Base-by-base conservation (phyloP, 345 rosid genomes). In the Cardamine resedifolia region DNA sequence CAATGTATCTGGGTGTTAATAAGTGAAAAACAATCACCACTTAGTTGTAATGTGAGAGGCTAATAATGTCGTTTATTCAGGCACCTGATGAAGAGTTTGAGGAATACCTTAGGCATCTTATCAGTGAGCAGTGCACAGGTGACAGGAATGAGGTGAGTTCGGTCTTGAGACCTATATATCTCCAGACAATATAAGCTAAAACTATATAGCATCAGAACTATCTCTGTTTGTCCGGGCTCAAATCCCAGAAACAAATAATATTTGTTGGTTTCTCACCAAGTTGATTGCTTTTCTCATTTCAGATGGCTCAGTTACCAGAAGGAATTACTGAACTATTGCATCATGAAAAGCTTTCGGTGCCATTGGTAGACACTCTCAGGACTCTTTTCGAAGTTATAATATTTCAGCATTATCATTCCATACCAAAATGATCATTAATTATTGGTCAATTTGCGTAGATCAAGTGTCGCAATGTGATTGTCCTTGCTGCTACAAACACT, bases 11-110 rank as follows among this genome's bases (percentile, higher is more conserved):
- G 50, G 4, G 27, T 58, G 19, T 31, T 39, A 34, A 18, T 23
- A 20, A 28, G 33, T 50, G 55, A 45, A 34, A 7, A 24, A 30
- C 16, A 12, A 43, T 44, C 12, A 47, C 51, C 51, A 18, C 19
- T n/a, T 18, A 53, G 9, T 53, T 53, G 34, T 55, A 56, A 30
- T 15, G 31, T 41, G 49, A 27, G 68, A 21, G 26, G 18, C 56
- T 59, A 24, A 58, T 67, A 19, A 48, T 34, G 30, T 58, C 11
- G 2, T 59, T 63, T 43, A 68, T 71, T 76, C 62, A 95, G 99
- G 99, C 98, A 72, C 99, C 98, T 48, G 98, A 95, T 81, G 97
- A 95, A 87, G 98, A 95, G 75, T 95, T 90, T 83, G 99, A 95
- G 83, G 97, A 95, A 77, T 84, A 87, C 65, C 96, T 91, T 12